Base-by-base conservation (phyloP, 139 green algal genomes). In the Volvox africanus region DNA sequence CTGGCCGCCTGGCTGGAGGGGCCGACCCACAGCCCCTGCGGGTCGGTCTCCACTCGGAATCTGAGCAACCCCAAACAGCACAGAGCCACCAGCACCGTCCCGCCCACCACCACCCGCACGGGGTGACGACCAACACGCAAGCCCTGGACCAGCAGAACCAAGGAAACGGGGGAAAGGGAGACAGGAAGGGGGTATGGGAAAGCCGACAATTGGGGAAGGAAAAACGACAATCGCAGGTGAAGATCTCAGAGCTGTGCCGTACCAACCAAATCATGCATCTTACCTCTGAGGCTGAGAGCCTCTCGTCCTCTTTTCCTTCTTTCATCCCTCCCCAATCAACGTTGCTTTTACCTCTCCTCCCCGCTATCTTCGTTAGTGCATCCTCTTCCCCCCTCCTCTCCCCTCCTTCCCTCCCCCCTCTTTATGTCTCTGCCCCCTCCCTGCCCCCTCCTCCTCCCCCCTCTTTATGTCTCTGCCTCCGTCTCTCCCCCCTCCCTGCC, bases 11-110 rank as follows among this genome's bases (percentile, higher is more conserved):
- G 91, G 77, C 95, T 98, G 86, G 68, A 80, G 0, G 96, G 92
- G 1, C 95, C 93, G 37, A 99, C 97, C 97, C 97, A 99, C 36
- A 99, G 93, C 83, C 90, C 44, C 92, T 96, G 91, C 0, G 96
- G 96, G 78, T 94, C 91, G 0, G 92, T 95, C 78, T 93, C 91
- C 26, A 87, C 93, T 22, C 91, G 62, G 88, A 97, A 95, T 1
- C 90, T 80, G 35, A 95, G 12, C 44, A 98, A 89, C 11, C 95
- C 95, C 37, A 96, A 79, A 17, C 88, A 91, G 86, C 89, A 95
- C 37, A 95, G 68, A 11, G 18, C 86, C 76, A 97, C 87, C 37
- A 95, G 87, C 78, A 92, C 24, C 16, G 92, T 22, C 36, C 86
- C 92, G 18, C 91, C 26, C 1, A 28, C 69, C 32, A 97, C 92